Evolutionary conservation across 345 rosid species (phyloP).

Genomic region (Syzygium oleosum): DNA sequence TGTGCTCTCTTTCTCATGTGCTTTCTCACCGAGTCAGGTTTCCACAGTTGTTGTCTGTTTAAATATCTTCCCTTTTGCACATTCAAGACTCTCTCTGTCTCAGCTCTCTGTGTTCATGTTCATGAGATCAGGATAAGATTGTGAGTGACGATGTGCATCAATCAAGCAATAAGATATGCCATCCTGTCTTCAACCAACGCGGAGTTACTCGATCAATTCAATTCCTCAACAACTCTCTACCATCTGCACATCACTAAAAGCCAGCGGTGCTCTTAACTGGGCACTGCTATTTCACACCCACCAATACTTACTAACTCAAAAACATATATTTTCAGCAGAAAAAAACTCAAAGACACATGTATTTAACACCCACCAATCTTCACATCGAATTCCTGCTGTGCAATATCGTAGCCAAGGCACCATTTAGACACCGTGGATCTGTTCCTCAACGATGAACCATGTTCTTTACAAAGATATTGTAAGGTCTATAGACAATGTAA

Average conservation of each 20-base stretch:
- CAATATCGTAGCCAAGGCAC: background rate
- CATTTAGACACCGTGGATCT: background rate
- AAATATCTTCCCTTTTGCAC: background rate
- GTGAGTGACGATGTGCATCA: background rate
- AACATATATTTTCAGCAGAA: background rate
- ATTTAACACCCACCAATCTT: background rate
- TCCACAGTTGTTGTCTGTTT: background rate
- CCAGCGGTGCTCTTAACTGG: background rate
- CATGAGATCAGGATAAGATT: background rate
- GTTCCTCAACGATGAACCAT: background rate
- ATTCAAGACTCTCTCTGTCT: background rate
- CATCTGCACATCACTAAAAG: background rate
- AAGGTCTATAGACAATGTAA: background rate
- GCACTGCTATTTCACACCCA: background rate
- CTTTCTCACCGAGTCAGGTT: background rate
- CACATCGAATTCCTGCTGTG: background rate
- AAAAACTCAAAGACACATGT: background rate
- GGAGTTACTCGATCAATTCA: background rate
- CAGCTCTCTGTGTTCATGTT: background rate
- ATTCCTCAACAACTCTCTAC: background rate
- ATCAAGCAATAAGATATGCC: background rate
- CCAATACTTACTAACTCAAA: background rate
- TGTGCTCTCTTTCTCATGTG: background rate
- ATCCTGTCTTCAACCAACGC: background rate
- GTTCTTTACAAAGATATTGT: accelerated